Evolutionary conservation across 1,284 basidiomycete species (phyloP).

Genomic region (Microbotryomycetes sp.): DNA sequence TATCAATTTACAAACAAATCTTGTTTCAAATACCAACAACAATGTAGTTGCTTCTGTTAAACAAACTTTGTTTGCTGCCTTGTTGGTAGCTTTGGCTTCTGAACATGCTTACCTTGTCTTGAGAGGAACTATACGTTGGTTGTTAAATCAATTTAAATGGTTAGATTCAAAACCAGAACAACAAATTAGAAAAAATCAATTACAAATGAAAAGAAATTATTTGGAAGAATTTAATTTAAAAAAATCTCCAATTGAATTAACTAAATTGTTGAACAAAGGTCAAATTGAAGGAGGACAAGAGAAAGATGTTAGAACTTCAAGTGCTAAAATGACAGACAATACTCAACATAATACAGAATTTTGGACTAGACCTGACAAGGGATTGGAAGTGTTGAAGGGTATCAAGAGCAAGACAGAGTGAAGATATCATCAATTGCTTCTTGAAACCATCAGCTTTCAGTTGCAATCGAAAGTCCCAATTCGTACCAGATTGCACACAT

Average conservation of each 20-base stretch:
- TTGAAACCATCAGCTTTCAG: too few relatives aligned
- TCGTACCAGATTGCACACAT: too few relatives aligned
- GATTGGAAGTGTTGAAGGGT: neutral
- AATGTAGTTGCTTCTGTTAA: constrained; percentile 16
- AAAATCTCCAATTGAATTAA: constrained; percentile 1
- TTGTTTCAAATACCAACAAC: neutral
- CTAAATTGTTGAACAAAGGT: constrained; percentile 1
- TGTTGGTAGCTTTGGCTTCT: constrained; percentile 66
- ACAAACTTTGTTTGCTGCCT: constrained; percentile 53
- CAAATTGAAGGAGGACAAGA: neutral
- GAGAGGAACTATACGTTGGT: constrained; percentile 42
- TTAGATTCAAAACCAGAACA: constrained; percentile 59
- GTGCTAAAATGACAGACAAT: neutral
- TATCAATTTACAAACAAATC: neutral
- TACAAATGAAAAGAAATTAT: constrained; percentile 53
- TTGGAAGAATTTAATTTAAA: constrained; percentile 6
- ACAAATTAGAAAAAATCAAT: constrained; percentile 53
- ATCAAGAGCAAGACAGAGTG: neutral
- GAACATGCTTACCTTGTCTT: constrained; percentile 72
- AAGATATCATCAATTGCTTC: too few relatives aligned
- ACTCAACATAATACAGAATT: neutral
- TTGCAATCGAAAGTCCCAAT: too few relatives aligned
- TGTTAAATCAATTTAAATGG: constrained; percentile 70
- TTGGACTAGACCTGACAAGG: neutral
- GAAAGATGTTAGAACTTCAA: neutral